Evolutionary conservation across 352 stramenopile genomes (phyloP), one percentile per base, ranked within the genome.

Genomic region (Labyrinthula sp.): DNA sequence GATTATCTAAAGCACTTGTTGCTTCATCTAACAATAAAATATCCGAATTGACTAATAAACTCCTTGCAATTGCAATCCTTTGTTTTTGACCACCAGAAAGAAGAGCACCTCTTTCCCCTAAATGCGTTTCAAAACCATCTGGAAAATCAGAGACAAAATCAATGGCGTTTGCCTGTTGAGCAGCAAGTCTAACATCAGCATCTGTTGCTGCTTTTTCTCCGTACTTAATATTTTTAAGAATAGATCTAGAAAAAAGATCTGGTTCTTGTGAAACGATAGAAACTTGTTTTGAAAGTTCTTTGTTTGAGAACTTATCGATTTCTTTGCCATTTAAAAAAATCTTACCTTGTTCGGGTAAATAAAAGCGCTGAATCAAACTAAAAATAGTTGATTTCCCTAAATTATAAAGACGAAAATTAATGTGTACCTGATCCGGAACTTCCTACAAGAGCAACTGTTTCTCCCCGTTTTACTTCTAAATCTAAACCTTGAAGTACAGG

Each of bases 81-180:
- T 94, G 81, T 47, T 90, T 91, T 66, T 96, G 81, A 4, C 85
- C 87, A 28, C 82, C 84, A 3, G 69, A 90, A 7, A 95, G 61
- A 35, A 82, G 73, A 4, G 67, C 60, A 7, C 81, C 79, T 17
- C 69, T 59, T 46, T 91, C 79, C 26, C 79, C 79, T 14, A 91
- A 73, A 21, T 74, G 58, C 0, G 81, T 90, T 22, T 75, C 63
- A 38, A 86, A 88, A 10, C 72, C 64, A n/a, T 87, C 63, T 0
- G 77, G 72, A 37, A 93, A 83, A 40, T 63, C 48, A 38, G 57
- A 65, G 39, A 93, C 89, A 47, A 94, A 93, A 23, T 73, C 63
- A 47, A 82, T 79, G 2, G 79, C 78, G 55, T 89, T 89, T 2
- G 80, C 77, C 37, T 72, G 65, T 38, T 66, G 67, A 5, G 75